phyloP scores from a whole-genome alignment of 2,329 filamentous ascomycete genomes.

The Rutstroemia sp. region DNA sequence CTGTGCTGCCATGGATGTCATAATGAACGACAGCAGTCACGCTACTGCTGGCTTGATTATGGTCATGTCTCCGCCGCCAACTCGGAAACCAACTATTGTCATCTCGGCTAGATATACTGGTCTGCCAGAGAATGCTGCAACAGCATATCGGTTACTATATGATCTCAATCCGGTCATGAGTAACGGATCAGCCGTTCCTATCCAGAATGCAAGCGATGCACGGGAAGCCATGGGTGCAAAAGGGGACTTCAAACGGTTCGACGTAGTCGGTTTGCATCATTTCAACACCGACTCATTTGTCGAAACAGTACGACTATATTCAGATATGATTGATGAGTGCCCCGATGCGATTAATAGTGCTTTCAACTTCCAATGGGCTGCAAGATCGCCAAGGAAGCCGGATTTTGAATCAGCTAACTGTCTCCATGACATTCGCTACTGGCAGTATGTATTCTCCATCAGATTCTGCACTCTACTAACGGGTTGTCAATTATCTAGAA shows the following conservation, averaged over 20 bases:
- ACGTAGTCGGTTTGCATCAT: slow-evolving; percentile 1
- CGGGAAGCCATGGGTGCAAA: slow-evolving; percentile 5
- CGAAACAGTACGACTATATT: slow-evolving; percentile 3
- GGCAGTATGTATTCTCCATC: not conserved
- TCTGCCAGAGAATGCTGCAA: not conserved
- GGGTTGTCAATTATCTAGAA: not conserved
- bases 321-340: slow-evolving; percentile 3
- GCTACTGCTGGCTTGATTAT: slow-evolving; percentile 8
- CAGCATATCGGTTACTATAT: not conserved
- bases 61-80: slow-evolving; percentile 7
- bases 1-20: slow-evolving; percentile 16
- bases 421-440: slow-evolving; percentile 6
- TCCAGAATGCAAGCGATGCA: slow-evolving; percentile 4
- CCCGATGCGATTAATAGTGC: slow-evolving; percentile 8
- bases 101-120: slow-evolving; percentile 5
- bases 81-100: slow-evolving; percentile 4
- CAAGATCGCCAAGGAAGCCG: not conserved
- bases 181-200: not conserved
- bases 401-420: slow-evolving; percentile 6
- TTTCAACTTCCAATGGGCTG: slow-evolving; percentile 11
- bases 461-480: not conserved
- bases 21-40: slow-evolving; percentile 4
- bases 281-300: slow-evolving; percentile 9
- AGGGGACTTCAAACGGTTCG: slow-evolving; percentile 9
- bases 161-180: not conserved